Evolutionary conservation across 2,329 filamentous ascomycete species (phyloP).

Genomic region (Penicillium sumatraense): DNA sequence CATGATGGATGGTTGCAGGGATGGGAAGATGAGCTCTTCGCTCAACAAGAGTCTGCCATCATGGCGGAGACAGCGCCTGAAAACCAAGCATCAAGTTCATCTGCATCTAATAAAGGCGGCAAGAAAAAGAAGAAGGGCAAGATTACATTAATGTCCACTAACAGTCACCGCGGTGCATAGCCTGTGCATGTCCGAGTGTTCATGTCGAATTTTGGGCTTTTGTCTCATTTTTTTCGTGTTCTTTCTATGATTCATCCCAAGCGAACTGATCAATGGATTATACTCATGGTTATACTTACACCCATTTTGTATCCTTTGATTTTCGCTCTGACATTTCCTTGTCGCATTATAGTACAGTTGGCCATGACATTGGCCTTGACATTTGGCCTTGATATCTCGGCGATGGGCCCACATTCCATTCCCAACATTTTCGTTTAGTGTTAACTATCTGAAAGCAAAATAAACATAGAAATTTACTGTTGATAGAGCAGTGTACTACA

Average conservation of each 20-base stretch:
- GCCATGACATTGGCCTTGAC: too few species aligned
- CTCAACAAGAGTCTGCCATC: slow-evolving; percentile 60
- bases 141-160: slow-evolving; percentile 71
- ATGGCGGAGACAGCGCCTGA: slow-evolving; percentile 54
- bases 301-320: background rate
- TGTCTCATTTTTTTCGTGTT: slow-evolving; percentile 1
- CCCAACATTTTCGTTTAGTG: slow-evolving; percentile 18
- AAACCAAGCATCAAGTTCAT: slow-evolving; percentile 21
- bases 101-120: slow-evolving; percentile 31
- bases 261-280: background rate
- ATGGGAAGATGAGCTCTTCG: slow-evolving; percentile 76
- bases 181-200: background rate
- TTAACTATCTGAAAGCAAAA: slow-evolving; percentile 16
- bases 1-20: slow-evolving; percentile 88
- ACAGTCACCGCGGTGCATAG: slow-evolving; percentile 62
- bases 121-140: slow-evolving; percentile 71
- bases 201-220: background rate
- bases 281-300: background rate
- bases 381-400: slow-evolving; percentile 4
- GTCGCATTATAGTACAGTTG: background rate
- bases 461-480: slow-evolving; percentile 9
- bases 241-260: background rate
- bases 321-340: background rate
- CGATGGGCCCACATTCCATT: slow-evolving; percentile 20
- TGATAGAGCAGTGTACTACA: background rate